Evolutionary conservation across 2,329 filamentous ascomycete genomes (phyloP).

Genomic region (Cladosporium sp.): DNA sequence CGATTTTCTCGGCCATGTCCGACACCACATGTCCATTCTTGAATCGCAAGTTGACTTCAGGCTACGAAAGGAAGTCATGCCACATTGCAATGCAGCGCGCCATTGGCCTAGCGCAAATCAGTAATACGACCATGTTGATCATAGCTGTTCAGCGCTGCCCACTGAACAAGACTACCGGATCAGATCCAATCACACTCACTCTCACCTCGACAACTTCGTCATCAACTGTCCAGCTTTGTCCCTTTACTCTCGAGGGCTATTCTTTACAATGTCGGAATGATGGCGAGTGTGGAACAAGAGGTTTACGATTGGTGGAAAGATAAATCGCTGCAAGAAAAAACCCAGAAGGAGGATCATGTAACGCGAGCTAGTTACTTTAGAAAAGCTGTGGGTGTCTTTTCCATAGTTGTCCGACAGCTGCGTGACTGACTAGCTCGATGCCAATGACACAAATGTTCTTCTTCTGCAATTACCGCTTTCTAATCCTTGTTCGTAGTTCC

Average conservation of each 20-base stretch:
- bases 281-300: not conserved
- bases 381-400: not conserved
- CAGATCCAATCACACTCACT: slow-evolving; percentile 26
- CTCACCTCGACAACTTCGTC: not conserved
- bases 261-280: not conserved
- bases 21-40: slow-evolving; percentile 23
- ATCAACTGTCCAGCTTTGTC: not conserved
- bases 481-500: not conserved
- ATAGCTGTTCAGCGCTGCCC: slow-evolving; percentile 26
- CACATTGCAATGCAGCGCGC: slow-evolving; percentile 20
- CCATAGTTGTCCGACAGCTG: not conserved
- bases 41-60: slow-evolving; percentile 23
- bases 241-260: not conserved
- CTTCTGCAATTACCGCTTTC: not conserved
- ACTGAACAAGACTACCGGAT: slow-evolving; percentile 30
- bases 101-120: slow-evolving; percentile 19
- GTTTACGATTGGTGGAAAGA: slow-evolving; percentile 6
- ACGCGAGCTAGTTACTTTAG: not conserved
- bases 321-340: not conserved
- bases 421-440: not conserved
- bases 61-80: slow-evolving; percentile 21
- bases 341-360: not conserved
- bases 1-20: slow-evolving; percentile 24
- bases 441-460: not conserved
- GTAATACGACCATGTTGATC: slow-evolving; percentile 31